Percentiles rank a stretch among this genome's conserved stretches.
These are phyloP conservation scores for Macrophomina pseudophaseolina DNA, from an alignment of 2,329 filamentous ascomycete genomes.

Conservation along the genomic window DNA sequence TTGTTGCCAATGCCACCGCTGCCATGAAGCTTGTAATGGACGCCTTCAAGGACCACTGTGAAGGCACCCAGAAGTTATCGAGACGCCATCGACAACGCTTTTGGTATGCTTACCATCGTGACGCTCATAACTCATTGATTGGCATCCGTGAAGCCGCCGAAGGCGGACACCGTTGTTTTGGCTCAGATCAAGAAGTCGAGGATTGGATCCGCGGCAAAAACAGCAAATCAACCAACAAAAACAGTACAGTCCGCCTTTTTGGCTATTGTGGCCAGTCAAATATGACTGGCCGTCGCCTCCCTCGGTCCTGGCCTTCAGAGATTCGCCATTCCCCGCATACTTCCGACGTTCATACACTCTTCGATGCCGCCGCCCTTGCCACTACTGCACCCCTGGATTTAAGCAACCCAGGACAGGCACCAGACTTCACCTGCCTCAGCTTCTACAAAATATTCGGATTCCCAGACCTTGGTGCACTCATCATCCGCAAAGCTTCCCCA, in stretches of 20 bases:
- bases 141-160: constrained; percentile 75
- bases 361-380: constrained; percentile 83
- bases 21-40: constrained; percentile 87
- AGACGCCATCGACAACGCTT: constrained; percentile 53
- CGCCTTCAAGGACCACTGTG: constrained; percentile 69
- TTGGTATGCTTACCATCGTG: constrained; percentile 80
- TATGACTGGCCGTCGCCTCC: constrained; percentile 80
- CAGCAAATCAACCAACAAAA: constrained; percentile 37
- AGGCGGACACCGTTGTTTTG: constrained; percentile 67
- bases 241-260: constrained; percentile 65
- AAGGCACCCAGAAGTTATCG: constrained; percentile 63
- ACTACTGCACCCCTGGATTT: constrained; percentile 80
- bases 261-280: constrained; percentile 93
- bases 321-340: constrained; percentile 38
- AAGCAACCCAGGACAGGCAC: constrained; percentile 58
- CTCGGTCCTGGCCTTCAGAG: constrained; percentile 68
- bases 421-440: constrained; percentile 87
- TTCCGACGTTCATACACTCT: constrained; percentile 65
- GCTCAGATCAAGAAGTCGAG: constrained; percentile 65
- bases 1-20: constrained; percentile 90
- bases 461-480: constrained; percentile 83
- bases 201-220: constrained; percentile 63
- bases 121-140: constrained; percentile 85
- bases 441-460: constrained; percentile 98
- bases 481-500: constrained; percentile 72